phyloP scores from a whole-genome alignment of 2,329 filamentous ascomycete genomes.

The Eurotiales sp. region DNA sequence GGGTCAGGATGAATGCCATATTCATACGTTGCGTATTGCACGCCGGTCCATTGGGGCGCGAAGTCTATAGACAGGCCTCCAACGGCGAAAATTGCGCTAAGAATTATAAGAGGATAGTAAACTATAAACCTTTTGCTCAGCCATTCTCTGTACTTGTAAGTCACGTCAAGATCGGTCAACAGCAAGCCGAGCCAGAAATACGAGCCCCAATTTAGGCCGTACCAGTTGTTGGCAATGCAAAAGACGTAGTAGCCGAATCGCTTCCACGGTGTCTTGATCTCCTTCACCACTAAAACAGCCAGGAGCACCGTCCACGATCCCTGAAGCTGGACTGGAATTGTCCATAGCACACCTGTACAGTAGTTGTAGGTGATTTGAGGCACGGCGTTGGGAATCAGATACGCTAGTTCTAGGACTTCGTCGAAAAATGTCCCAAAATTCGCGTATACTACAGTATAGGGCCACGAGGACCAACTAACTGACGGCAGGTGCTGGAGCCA shows the following conservation, averaged over 20 bases:
- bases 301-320: slow-evolving; percentile 44
- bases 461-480: slow-evolving; percentile 47
- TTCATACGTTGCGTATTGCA: slow-evolving; percentile 38
- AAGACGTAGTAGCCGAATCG: slow-evolving; percentile 43
- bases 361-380: slow-evolving; percentile 47
- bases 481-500: slow-evolving; percentile 45
- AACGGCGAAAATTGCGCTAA: slow-evolving; percentile 27
- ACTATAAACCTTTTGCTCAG: slow-evolving; percentile 30
- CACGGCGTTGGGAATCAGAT: slow-evolving; percentile 45
- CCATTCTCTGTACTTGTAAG: slow-evolving; percentile 39
- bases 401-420: slow-evolving; percentile 43
- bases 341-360: slow-evolving; percentile 50
- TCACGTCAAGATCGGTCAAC: slow-evolving; percentile 46
- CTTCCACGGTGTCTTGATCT: slow-evolving; percentile 46
- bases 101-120: slow-evolving; percentile 36
- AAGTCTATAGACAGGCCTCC: slow-evolving; percentile 34
- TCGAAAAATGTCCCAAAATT: slow-evolving; percentile 43
- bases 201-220: slow-evolving; percentile 43
- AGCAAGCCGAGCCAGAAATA: slow-evolving; percentile 45
- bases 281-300: slow-evolving; percentile 41
- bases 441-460: slow-evolving; percentile 38
- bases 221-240: slow-evolving; percentile 44
- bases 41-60: slow-evolving; percentile 32
- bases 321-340: slow-evolving; percentile 48
- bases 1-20: slow-evolving; percentile 43